Base-by-base conservation (phyloP, 1,284 basidiomycete species). In the Naganishia sp. region DNA sequence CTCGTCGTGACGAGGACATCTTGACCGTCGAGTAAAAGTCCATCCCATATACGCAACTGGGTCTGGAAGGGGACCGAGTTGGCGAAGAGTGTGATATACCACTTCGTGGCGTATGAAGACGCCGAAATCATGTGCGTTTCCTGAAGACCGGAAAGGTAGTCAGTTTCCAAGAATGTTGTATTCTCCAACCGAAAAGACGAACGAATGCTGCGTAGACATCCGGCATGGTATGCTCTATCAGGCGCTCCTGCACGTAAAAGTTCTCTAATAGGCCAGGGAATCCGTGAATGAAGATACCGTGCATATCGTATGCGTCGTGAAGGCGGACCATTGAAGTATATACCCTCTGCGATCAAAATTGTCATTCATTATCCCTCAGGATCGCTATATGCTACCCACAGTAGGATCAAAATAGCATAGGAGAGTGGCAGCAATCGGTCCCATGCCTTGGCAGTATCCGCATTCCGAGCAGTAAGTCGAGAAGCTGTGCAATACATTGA, bases 391-490 rank as follows among this genome's bases (percentile, higher is more conserved):
- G 10, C 0, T 0, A 75, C 80, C 64, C 56, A 84, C 83, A 75
- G 92, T 90, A 5, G 93, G 90, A 68, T 89, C 88, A 76, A 93
- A 90, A 78, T 99, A 98, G 79, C 90, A 94, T 16, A 99, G 84
- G 36, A 99, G 83, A 1, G 94, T 96, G 0, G 94, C 92, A 0
- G 94, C 94, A 63, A 99, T 91, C 6, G 94, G 92, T 0, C 96
- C 95, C 95, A 99, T 99, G 59, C 96, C 95, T 81, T 99, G 96
- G 65, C 95, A 95, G 78, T 99, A 99, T 2, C 94, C 96, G 72
- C 96, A 98, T n/a, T 85, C 83, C 15, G 82, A 78, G 79, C 94
- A 97, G 10, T 84, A 83, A 55, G 95, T 84, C 9, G 93, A 94
- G 75, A 97, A 93, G 52, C 86, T 87, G 77, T 99, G 95, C 25